Evolutionary conservation across 495 filamentous ascomycete genomes (phyloP), one percentile per base, ranked within the genome.

Genomic region (Barbatosphaeria neglecta): DNA sequence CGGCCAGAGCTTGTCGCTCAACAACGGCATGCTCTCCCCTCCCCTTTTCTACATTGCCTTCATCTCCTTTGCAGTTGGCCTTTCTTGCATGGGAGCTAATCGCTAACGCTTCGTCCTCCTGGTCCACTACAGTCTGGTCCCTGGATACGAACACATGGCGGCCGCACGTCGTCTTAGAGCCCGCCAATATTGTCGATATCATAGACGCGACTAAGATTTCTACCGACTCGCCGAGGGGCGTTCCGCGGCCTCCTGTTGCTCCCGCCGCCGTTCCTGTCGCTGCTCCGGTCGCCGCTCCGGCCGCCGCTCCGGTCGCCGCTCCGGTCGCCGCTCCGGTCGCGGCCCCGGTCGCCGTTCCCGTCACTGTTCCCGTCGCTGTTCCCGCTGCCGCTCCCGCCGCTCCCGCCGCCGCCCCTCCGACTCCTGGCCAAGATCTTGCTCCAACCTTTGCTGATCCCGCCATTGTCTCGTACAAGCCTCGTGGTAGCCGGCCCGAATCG

Each of bases 1-100:
- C 41, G 84, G 84, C 6, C 75, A 82, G 49, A 78, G 80, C 37
- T 70, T 98, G 51, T 80, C 81, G 19, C 73, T 98, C 19, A 74
- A 73, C 42, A 76, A 95, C 73, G 90, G 90, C n/a, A n/a, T n/a
- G n/a, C n/a, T n/a, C n/a, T n/a, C n/a, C n/a, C n/a, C n/a, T n/a
- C n/a, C n/a, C n/a, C n/a, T n/a, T n/a, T n/a, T n/a, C n/a, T n/a
- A n/a, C n/a, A n/a, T n/a, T n/a, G n/a, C n/a, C n/a, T 92, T 69
- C 49, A 74, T 53, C 28, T 28, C 4, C n/a, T 22, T 47, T 28
- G 22, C n/a, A n/a, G n/a, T n/a, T n/a, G n/a, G n/a, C n/a, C 22
- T 16, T 44, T 13, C 20, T 23, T 22, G 39, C 23, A 38, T 44
- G 17, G 25, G 25, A n/a, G 33, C 23, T 40, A 15, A 11, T 51